A percentile compares a stretch with the other conserved stretches of the same genome.
These are phyloP conservation scores for Incumbomyces lentus DNA, from an alignment of 2,329 filamentous ascomycete species.

Conservation along the genomic window DNA sequence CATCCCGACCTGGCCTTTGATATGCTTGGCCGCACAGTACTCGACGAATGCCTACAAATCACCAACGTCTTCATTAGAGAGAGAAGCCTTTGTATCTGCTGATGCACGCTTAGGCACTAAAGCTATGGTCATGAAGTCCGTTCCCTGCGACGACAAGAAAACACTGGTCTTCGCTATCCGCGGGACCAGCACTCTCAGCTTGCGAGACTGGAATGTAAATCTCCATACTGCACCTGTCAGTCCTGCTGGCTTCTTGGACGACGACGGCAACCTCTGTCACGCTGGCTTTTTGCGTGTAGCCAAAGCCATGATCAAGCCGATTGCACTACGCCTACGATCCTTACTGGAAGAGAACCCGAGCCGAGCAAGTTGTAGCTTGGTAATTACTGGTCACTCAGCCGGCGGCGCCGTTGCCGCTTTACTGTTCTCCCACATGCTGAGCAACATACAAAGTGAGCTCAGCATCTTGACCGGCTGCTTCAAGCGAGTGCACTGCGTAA, in stretches of 20 bases:
- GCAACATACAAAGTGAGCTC: constrained; percentile 54
- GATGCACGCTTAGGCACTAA: constrained; percentile 68
- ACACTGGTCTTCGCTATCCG: constrained; percentile 76
- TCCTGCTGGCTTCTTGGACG: constrained; percentile 64
- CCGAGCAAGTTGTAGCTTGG: constrained; percentile 55
- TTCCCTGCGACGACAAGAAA: constrained; percentile 66
- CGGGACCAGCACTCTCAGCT: constrained; percentile 55
- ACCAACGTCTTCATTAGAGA: constrained; percentile 48
- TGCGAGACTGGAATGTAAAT: constrained; percentile 82
- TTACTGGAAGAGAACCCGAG: constrained; percentile 62
- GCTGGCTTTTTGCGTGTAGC: constrained; percentile 70
- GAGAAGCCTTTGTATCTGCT: constrained; percentile 58
- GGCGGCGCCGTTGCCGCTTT: constrained; percentile 74
- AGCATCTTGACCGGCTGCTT: constrained; percentile 60
- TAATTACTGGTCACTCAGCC: constrained; percentile 79
- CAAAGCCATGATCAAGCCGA: constrained; percentile 60
- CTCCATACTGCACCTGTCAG: constrained; percentile 57
- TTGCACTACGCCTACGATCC: constrained; percentile 58
- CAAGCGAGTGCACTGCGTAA: constrained; percentile 71
- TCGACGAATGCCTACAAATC: constrained; percentile 63
- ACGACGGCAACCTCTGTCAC: constrained; percentile 66
- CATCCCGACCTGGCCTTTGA: constrained; percentile 62
- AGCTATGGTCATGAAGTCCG: constrained; percentile 73
- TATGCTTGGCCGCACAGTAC: constrained; percentile 70
- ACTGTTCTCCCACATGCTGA: constrained; percentile 73